Base-by-base conservation (phyloP, 768 basidiomycete species). In the Naganishia randhawae region DNA sequence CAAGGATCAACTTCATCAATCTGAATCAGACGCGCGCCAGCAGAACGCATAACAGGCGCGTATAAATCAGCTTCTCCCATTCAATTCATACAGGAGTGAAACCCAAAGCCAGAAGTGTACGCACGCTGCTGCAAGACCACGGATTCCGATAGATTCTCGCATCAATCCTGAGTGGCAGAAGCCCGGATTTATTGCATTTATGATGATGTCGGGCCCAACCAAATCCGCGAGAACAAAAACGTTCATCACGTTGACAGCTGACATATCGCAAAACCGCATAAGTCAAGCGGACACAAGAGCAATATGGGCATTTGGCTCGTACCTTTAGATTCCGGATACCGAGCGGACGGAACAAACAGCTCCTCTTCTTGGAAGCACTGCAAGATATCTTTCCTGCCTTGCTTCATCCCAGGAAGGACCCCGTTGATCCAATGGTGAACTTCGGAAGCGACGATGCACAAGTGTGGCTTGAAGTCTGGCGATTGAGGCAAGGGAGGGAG, bases 111-210 rank as follows among this genome's bases (percentile, higher is more conserved):
- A n/a, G n/a, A n/a, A 25, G 17, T 17, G 32, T 17, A 63, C 57
- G 32, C 57, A 62, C 57, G 33, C 17, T 22, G 37, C 31, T 2
- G 17, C 1, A 10, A 61, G 14, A 1, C 50, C 50, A 37, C 32
- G 13, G 37, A 61, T 32, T 0, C 55, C 57, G 8, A 19, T 17
- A 27, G 33, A 25, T 35, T 50, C 64, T 19, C 57, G 41, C 32
- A 45, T 65, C 17, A 66, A 29, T 1, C 35, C 35, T 9, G 69
- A 63, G 16, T 65, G 53, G 39, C 57, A 62, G 52, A 65, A 65
- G 0, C 69, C 69, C 11, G 69, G 69, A 37, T 69, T 63, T 45
- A 69, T 52, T 7, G 63, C 22, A 25, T 62, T 69, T 27, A 69
- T 50, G 42, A 65, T 33, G 33, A 69, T 27, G 8, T 63, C 32